Evolutionary conservation across 2,329 filamentous ascomycete genomes (phyloP), one percentile per base, ranked within the genome.

Genomic region (Alternaria triticimaculans): DNA sequence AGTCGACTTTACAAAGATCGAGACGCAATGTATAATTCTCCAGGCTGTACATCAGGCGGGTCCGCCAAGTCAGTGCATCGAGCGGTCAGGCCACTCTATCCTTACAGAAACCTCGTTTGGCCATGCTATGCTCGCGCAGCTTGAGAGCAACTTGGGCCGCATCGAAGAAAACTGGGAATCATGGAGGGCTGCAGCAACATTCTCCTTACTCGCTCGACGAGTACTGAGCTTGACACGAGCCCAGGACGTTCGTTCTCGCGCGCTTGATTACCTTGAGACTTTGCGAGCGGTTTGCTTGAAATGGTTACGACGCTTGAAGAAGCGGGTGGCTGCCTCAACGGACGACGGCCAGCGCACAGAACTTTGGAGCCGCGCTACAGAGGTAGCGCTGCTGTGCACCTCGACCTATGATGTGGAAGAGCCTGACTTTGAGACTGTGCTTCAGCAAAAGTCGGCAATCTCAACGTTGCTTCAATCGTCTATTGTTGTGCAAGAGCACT

Each of bases 31-130:
- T 2, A 70, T 89, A 0, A 55, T 89, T 1, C 69, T 82, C 3
- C 88, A 90, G 64, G 78, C 81, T 0, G 78, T 82, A 10, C 80
- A 82, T 64, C 84, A 88, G 73, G 80, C 80, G 3, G 85, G 88
- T 0, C 79, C 81, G 3, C 48, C 62, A 10, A 43, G 67, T 0
- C 62, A 43, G 1, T 25, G 20, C 4, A 57, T 73, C 6, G 60
- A 71, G 11, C 73, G 85, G 18, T 66, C 72, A 9, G 65, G 70
- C 0, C 85, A 87, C 65, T 14, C 43, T 2, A 70, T 80, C 33
- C 66, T 85, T 1, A 48, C 62, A 1, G 76, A 84, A 11, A 45
- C 72, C 3, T 7, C 20, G 0, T 84, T 86, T 63, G 72, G 68
- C 21, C 3, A 26, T 21, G 58, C 58, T 2, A 51, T 77, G 50